Evolutionary conservation across 495 filamentous ascomycete genomes (phyloP).

Genomic region (Trypethelium eluteriae): DNA sequence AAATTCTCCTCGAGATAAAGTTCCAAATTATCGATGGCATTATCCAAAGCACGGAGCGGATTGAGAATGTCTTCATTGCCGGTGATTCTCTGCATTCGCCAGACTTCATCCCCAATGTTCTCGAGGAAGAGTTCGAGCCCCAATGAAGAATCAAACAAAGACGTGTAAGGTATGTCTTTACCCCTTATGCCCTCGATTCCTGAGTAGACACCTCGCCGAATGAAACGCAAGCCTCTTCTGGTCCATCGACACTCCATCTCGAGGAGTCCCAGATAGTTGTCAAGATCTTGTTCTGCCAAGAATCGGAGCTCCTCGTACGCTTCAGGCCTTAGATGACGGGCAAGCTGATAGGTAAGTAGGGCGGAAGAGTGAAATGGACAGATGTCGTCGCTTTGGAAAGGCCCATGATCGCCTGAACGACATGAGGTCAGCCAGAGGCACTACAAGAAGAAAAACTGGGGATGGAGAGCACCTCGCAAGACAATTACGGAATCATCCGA

Average conservation of each 20-base stretch:
- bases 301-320: neutral
- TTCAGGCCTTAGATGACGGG: neutral
- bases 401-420: neutral
- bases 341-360: neutral
- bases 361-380: constrained; percentile 4
- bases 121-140: neutral
- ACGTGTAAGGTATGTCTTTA: neutral
- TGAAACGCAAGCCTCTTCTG: neutral
- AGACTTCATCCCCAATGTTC: neutral
- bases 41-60: neutral
- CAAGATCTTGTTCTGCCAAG: neutral
- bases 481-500: neutral
- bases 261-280: neutral
- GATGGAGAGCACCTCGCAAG: neutral
- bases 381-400: neutral
- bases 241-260: neutral
- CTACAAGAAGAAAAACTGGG: neutral
- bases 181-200: neutral
- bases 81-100: neutral
- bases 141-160: too few species aligned
- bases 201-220: neutral
- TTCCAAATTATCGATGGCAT: neutral
- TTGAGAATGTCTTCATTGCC: neutral
- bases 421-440: neutral
- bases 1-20: neutral